phyloP scores from a whole-genome alignment of 176 grass and related monocot genomes.

The Oryza glumipatula region DNA sequence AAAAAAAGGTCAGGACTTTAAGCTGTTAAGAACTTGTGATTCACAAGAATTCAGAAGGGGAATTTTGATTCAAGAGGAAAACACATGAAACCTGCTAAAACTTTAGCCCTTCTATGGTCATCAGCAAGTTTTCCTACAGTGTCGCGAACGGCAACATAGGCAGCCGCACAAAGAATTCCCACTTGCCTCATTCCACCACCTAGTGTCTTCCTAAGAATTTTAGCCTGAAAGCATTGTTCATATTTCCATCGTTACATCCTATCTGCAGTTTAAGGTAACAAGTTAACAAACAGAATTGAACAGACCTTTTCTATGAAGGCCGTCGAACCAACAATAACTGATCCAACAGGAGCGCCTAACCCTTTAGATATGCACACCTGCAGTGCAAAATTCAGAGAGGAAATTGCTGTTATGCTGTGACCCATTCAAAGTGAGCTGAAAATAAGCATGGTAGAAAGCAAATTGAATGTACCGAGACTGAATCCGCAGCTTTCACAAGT shows the following conservation, averaged over 20 bases:
- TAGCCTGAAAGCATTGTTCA: conserved; percentile 56
- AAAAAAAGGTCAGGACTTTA: neutral
- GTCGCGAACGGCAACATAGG: conserved; percentile 73
- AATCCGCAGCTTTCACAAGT: conserved; percentile 86
- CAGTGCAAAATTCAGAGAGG: conserved; percentile 19
- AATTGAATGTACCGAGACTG: conserved; percentile 75
- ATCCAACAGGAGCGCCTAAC: conserved; percentile 90
- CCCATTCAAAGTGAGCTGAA: neutral
- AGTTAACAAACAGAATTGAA: neutral
- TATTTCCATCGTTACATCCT: neutral
- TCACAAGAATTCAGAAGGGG: neutral
- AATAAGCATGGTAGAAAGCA: neutral
- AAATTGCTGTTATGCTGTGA: neutral
- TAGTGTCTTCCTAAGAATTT: conserved; percentile 86
- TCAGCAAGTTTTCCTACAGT: conserved; percentile 67
- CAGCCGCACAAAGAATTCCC: conserved; percentile 91
- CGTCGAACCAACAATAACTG: conserved; percentile 75
- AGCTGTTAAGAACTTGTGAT: neutral
- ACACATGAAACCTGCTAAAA: conserved; percentile 64
- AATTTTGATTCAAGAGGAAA: neutral
- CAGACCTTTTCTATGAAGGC: conserved; percentile 81
- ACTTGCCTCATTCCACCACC: conserved; percentile 98
- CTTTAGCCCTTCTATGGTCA: conserved; percentile 85
- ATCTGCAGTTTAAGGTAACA: neutral
- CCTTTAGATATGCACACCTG: conserved; percentile 97